These are phyloP conservation scores for Coffea humblotiana DNA, from an alignment of 305 asterid genomes.

Conservation along the genomic window DNA sequence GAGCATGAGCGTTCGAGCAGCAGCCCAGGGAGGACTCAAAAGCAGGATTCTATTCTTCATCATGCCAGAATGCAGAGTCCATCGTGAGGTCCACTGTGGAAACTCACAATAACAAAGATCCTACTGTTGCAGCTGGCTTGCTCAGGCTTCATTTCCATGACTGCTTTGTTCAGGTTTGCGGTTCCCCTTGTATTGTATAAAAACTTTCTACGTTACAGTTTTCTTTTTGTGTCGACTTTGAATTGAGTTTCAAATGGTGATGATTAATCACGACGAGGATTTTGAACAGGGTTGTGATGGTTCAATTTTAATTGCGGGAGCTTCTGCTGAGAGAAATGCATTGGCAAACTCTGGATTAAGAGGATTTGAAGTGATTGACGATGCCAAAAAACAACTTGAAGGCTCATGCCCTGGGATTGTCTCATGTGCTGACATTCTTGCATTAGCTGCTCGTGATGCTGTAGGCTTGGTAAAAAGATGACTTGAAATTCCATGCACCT, in stretches of 20 bases:
- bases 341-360: conserved; percentile 46
- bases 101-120: conserved; percentile 40
- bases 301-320: conserved; percentile 50
- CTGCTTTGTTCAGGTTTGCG: conserved; percentile 61
- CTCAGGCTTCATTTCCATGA: conserved; percentile 83
- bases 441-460: conserved; percentile 70
- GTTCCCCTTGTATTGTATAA: not conserved
- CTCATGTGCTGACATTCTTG: conserved; percentile 74
- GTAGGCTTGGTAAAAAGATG: conserved; percentile 45
- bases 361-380: conserved; percentile 68
- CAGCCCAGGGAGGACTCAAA: conserved; percentile 28
- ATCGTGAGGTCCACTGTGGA: conserved; percentile 61
- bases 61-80: conserved; percentile 65
- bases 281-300: conserved; percentile 65
- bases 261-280: not conserved
- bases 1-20: conserved; percentile 14
- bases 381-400: conserved; percentile 70
- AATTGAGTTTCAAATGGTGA: not conserved
- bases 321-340: conserved; percentile 52
- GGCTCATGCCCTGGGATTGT: conserved; percentile 58
- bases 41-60: conserved; percentile 58
- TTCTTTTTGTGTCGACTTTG: not conserved
- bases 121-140: conserved; percentile 61
- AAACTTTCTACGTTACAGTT: not conserved
- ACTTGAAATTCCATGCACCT: not conserved